Evolutionary conservation across 2,329 filamentous ascomycete genomes (phyloP).

Genomic region (Trichoderma koningii): DNA sequence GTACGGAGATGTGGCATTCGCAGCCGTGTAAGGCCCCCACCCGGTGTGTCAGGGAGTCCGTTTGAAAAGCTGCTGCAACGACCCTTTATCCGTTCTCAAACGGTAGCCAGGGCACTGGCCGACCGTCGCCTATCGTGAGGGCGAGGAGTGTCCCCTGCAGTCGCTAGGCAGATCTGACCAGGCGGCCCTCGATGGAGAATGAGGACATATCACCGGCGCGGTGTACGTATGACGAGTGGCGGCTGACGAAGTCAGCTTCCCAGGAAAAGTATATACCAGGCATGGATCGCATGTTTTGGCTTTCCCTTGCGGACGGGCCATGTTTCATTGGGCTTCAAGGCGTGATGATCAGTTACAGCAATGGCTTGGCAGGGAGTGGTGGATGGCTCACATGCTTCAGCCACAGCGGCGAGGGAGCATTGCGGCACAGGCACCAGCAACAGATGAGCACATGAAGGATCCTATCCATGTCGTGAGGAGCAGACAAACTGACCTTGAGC

Average conservation of each 20-base stretch:
- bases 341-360: neutral
- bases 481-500: neutral
- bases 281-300: neutral
- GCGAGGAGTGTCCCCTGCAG: too few species aligned
- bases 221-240: neutral
- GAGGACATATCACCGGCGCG: neutral
- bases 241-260: neutral
- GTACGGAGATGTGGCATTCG: neutral
- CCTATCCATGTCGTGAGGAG: neutral
- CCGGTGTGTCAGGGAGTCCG: neutral
- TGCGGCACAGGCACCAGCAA: neutral
- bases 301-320: neutral
- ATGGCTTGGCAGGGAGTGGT: neutral
- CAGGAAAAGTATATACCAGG: too few species aligned
- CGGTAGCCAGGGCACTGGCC: neutral
- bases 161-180: neutral
- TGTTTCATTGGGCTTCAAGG: neutral
- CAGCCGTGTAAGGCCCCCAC: neutral
- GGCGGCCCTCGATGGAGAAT: neutral
- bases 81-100: neutral
- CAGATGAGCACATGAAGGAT: neutral
- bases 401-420: slow-evolving; percentile 3
- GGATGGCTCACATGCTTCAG: slow-evolving; percentile 15
- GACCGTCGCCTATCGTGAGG: too few species aligned
- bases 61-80: neutral